Evolutionary conservation across 176 grass and related monocot genomes (phyloP).

Genomic region (Chloris gayana): DNA sequence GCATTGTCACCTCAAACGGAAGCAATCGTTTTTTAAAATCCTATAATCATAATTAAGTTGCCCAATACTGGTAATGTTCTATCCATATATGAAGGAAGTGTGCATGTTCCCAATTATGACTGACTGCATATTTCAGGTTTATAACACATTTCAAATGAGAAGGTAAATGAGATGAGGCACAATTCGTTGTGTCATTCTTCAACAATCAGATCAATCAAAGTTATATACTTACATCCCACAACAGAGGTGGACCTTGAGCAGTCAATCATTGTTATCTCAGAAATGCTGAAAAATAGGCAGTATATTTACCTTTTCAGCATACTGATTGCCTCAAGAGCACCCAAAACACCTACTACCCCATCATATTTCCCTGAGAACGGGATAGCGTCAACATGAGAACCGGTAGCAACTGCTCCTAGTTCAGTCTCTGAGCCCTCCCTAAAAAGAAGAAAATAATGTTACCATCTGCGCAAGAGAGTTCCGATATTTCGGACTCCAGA

Average conservation of each 20-base stretch:
- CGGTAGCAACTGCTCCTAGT: constrained; percentile 79
- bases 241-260: background rate
- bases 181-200: background rate
- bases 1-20: background rate
- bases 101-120: background rate
- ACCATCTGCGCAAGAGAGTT: background rate
- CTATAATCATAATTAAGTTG: background rate
- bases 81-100: background rate
- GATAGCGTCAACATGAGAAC: constrained; percentile 98
- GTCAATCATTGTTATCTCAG: background rate
- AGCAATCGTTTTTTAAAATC: background rate
- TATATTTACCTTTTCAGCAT: constrained; percentile 62
- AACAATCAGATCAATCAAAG: background rate
- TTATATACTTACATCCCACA: background rate
- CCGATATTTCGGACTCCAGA: background rate
- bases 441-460: constrained; percentile 21
- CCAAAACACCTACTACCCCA: constrained; percentile 90
- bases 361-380: constrained; percentile 98
- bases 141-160: background rate
- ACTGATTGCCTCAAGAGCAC: constrained; percentile 87
- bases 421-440: constrained; percentile 76
- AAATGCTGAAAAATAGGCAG: constrained; percentile 16
- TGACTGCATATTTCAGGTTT: background rate
- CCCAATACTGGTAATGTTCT: background rate
- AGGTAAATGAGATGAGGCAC: background rate